A percentile compares a stretch with the other conserved stretches of the same genome.
Evolutionary conservation across 75 land plant species (phyloP).

Genomic region (Cryptomeria japonica): DNA sequence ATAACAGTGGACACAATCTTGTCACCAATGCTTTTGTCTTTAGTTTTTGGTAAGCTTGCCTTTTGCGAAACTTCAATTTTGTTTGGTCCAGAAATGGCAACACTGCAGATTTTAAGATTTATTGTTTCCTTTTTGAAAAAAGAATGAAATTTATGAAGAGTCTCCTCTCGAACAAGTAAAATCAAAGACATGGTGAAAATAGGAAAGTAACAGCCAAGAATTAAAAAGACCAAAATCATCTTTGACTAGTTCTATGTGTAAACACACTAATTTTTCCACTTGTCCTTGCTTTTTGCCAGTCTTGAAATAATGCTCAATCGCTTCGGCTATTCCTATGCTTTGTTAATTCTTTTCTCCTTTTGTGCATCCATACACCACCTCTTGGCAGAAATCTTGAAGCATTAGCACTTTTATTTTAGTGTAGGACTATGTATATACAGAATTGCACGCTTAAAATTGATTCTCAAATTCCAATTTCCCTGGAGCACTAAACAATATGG

Average conservation of each 20-base stretch:
- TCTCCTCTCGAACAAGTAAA: neutral
- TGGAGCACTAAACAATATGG: neutral
- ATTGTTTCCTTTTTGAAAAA: neutral
- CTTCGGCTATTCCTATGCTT: neutral
- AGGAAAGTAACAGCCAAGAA: neutral
- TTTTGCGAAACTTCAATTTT: neutral
- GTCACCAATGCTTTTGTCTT: constrained; percentile 80
- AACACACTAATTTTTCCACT: neutral
- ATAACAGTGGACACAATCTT: constrained; percentile 80
- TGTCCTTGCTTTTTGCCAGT: neutral
- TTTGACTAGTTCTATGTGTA: neutral
- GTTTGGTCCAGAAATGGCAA: neutral
- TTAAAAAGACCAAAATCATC: neutral
- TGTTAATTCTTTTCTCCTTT: neutral
- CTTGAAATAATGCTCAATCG: neutral
- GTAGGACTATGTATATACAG: neutral
- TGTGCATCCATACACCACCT: neutral
- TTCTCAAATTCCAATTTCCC: neutral
- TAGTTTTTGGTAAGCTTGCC: constrained; percentile 74
- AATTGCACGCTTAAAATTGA: neutral
- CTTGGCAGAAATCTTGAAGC: neutral
- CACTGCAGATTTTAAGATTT: neutral
- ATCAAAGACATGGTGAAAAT: neutral
- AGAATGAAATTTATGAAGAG: neutral
- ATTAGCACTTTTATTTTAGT: neutral